Base-by-base conservation (phyloP, 208 protist genomes). In the Trypanosoma platydactyli region DNA sequence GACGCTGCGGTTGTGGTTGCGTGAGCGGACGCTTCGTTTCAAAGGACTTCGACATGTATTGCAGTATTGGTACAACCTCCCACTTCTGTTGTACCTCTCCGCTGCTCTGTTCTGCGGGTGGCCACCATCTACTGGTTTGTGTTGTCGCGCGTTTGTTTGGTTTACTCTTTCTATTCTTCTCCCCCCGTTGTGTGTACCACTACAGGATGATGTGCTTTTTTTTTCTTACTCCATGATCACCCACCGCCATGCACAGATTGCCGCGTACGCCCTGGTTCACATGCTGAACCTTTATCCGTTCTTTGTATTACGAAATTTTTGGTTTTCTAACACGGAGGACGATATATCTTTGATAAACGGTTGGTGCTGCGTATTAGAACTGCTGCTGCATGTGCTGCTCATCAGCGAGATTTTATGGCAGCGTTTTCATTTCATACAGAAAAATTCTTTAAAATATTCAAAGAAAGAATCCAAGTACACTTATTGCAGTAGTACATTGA, bases 251-350 rank as follows among this genome's bases (percentile, higher is more conserved):
- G 22, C 44, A 9, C 16, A 44, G 1, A 40, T 73, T 11, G 27
- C 35, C 2, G 30, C 76, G 1, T 84, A 82, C 65, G 56, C 69
- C n/a, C 44, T 65, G 4, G 9, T 82, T 0, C 61, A 74, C 30
- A 13, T 71, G 5, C 38, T 88, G 1, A 68, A 80, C 12, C 29
- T 84, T 50, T 59, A 75, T 30, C 78, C 78, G 4, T 80, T 82
- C 61, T 82, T 88, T 70, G 69, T 65, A 0, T 53, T 76, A 9
- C 63, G 72, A 61, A 84, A 84, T 59, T 33, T 13, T 0, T 48
- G 68, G 42, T 22, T 77, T 27, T 79, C 82, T 11, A 33, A 41
- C 48, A 82, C 72, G 0, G 40, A 25, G 27, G 75, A 80, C 30
- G 54, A 44, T 29, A 46, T 22, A 22, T 49, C 18, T 11, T 35